phyloP scores from a whole-genome alignment of 352 stramenopile genomes.

The Globisporangium abappressorium region DNA sequence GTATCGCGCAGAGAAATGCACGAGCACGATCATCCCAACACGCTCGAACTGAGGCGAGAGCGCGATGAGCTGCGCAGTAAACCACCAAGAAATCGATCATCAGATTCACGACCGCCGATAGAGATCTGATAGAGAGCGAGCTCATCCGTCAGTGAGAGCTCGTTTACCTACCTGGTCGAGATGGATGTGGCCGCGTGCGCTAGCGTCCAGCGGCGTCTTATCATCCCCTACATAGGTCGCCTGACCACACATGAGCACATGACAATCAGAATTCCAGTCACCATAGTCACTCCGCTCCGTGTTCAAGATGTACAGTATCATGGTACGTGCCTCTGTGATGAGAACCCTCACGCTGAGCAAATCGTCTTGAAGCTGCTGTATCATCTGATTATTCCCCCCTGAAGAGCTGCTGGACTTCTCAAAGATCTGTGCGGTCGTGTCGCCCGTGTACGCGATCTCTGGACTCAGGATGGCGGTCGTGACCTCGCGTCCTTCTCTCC shows the following conservation, averaged over 20 bases:
- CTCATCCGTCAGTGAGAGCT: background rate
- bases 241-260: constrained; percentile 18
- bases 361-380: constrained; percentile 27
- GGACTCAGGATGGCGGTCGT: constrained; percentile 32
- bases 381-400: constrained; percentile 1
- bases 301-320: no score
- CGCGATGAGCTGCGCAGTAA: constrained; percentile 28
- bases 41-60: constrained; percentile 41
- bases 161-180: constrained; percentile 47
- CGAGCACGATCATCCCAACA: constrained; percentile 58
- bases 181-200: constrained; percentile 66
- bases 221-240: constrained; percentile 62
- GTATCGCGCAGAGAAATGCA: constrained; percentile 78
- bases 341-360: constrained; percentile 65
- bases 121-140: no score
- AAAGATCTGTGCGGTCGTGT: constrained; percentile 72
- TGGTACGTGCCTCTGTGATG: constrained; percentile 66
- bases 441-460: constrained; percentile 81
- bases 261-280: no score
- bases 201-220: constrained; percentile 43
- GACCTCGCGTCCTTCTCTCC: constrained; percentile 42
- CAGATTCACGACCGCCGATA: background rate
- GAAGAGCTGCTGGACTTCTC: background rate
- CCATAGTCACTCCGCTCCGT: no score
- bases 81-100: background rate